A percentile compares a stretch with the other conserved stretches of the same genome.
phyloP scores from a whole-genome alignment of 805 yeast genomes.

The Kuraishia molischiana region DNA sequence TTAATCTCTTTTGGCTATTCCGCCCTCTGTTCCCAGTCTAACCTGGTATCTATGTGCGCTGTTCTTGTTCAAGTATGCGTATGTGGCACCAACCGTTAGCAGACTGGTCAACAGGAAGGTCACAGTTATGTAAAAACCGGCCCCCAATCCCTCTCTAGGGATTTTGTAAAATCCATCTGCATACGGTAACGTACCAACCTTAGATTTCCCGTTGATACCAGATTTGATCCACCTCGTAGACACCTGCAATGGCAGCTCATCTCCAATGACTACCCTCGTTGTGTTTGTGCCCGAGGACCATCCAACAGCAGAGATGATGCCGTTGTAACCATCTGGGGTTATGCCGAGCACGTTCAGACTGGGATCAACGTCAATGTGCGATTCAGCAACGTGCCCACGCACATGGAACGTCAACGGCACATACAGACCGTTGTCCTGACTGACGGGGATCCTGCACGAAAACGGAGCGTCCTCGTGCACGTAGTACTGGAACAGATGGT shows the following conservation, averaged over 20 bases:
- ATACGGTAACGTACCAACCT: not conserved
- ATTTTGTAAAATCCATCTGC: slow-evolving; percentile 5
- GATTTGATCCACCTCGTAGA: slow-evolving; percentile 44
- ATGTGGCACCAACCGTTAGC: not conserved
- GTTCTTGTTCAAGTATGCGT: not conserved
- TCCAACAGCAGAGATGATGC: slow-evolving; percentile 45
- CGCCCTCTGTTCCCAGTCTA: slow-evolving; percentile 3
- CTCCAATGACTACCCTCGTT: slow-evolving; percentile 58
- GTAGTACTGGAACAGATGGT: slow-evolving; percentile 66
- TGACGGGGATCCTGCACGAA: slow-evolving; percentile 52
- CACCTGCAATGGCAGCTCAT: slow-evolving; percentile 43
- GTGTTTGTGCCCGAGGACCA: slow-evolving; percentile 55
- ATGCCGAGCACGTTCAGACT: slow-evolving; percentile 41
- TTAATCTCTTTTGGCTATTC: slow-evolving; percentile 1
- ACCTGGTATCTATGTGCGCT: not conserved
- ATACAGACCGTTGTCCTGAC: slow-evolving; percentile 28
- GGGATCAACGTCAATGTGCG: slow-evolving; percentile 60
- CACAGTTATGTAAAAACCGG: not conserved
- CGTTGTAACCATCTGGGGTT: slow-evolving; percentile 22
- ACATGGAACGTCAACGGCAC: slow-evolving; percentile 56
- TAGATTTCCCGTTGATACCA: not conserved
- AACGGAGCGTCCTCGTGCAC: slow-evolving; percentile 73
- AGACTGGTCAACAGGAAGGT: not conserved
- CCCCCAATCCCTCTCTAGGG: not conserved
- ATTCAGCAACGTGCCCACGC: slow-evolving; percentile 56